Evolutionary conservation across 2,329 filamentous ascomycete genomes (phyloP), one percentile per base, ranked within the genome.

Genomic region (Pyrenophora teres): DNA sequence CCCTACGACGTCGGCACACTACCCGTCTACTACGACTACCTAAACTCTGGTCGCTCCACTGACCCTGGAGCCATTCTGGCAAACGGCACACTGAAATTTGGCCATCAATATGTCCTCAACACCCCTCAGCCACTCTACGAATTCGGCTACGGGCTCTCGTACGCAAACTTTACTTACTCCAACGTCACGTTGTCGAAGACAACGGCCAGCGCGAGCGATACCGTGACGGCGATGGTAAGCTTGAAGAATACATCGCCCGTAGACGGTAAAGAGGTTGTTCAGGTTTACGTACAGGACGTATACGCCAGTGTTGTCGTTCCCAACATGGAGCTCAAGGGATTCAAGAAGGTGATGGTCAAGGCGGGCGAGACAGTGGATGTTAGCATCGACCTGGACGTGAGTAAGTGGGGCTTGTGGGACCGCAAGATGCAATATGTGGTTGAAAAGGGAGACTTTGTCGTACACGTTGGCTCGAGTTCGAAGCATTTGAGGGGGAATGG

Each of bases 1-100:
- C 87, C 87, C 0, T 80, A 83, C 52, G 83, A 85, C 55, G 81
- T 90, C 13, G 87, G 87, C 19, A 85, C 83, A 1, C 77, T 85
- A 0, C 88, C 88, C 0, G 78, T 87, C 44, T 89, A 86, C 76
- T 90, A 90, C 68, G 86, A 90, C 65, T 86, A 88, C 69, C 76
- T 87, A 39, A 89, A 89, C 73, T 87, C 84, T 0, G 87, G 81
- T 0, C 81, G 87, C 3, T 69, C 73, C 18, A 60, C 68, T 5
- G 80, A 84, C 35, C 77, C 83, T 0, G 86, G 87, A 0, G 71
- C 73, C 0, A 72, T 79, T 1, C 75, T 81, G 46, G 69, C 76
- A 2, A 85, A 89, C 52, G 85, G 85, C 1, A 85, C 82, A 0
- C 69, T 89, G 40, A 73, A 79, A 3, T 89, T 88, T 59, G 86